Conservation (phyloP, 2,329 filamentous ascomycete species). For the Ophioceras dolichostomum region DNA sequence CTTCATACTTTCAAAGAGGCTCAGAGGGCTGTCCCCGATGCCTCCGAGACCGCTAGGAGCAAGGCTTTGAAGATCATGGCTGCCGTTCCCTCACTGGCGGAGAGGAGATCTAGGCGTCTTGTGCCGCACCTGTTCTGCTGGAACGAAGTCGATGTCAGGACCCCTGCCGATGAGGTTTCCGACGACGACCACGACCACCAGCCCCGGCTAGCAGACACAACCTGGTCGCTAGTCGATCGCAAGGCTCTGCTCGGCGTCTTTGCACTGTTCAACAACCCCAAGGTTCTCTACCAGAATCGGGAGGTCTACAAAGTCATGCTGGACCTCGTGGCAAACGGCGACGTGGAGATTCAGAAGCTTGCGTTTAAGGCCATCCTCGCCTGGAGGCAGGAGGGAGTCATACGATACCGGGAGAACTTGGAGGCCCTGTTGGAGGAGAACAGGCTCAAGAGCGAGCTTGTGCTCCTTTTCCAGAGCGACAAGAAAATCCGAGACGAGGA, state of each 20-base stretch:
- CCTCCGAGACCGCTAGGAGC: conserved; percentile 48
- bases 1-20: conserved; percentile 50
- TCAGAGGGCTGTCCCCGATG: conserved; percentile 40
- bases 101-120: conserved; percentile 73
- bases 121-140: conserved; percentile 80
- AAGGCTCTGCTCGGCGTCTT: conserved; percentile 75
- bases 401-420: conserved; percentile 72
- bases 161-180: too few species aligned
- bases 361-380: conserved; percentile 74
- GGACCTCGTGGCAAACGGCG: conserved; percentile 71
- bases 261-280: conserved; percentile 75
- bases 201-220: conserved; percentile 20
- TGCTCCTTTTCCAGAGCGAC: conserved; percentile 70
- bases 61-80: conserved; percentile 72
- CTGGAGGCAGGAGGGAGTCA: conserved; percentile 73
- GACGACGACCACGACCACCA: conserved; percentile 28
- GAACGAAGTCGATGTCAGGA: conserved; percentile 35
- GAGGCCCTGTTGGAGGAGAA: conserved; percentile 82
- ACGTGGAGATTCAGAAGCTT: conserved; percentile 76
- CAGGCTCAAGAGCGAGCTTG: conserved; percentile 87
- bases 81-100: conserved; percentile 62
- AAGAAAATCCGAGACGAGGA: conserved; percentile 64
- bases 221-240: conserved; percentile 67
- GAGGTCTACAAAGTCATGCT: conserved; percentile 69
- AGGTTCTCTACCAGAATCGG: conserved; percentile 63